Percentiles rank a stretch among this genome's conserved stretches.
These are phyloP conservation scores for Aspergillus pseudonomiae DNA, from an alignment of 2,329 filamentous ascomycete genomes.

Conservation along the genomic window DNA sequence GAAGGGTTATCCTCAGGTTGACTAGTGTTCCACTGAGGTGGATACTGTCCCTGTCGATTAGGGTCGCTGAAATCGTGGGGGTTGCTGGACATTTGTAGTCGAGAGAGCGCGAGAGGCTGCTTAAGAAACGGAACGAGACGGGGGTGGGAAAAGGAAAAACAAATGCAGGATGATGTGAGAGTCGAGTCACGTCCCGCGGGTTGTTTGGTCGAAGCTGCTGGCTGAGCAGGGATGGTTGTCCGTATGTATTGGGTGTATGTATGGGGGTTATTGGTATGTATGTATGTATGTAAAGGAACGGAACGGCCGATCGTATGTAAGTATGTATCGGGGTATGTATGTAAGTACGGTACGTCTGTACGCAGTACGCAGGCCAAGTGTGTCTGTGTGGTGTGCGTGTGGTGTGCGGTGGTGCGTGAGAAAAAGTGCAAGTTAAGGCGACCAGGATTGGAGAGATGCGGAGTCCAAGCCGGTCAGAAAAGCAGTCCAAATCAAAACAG, in stretches of 20 bases:
- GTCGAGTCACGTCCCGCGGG: constrained; percentile 26
- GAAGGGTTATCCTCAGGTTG: constrained; percentile 44
- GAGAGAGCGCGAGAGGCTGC: constrained; percentile 25
- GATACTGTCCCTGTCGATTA: constrained; percentile 50
- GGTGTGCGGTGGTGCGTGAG: constrained; percentile 1
- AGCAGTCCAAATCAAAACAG: constrained; percentile 29
- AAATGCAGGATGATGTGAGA: constrained; percentile 35
- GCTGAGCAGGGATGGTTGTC: constrained; percentile 19
- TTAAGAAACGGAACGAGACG: constrained; percentile 26
- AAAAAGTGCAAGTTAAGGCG: constrained; percentile 20
- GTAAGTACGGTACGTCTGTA: constrained; percentile 15
- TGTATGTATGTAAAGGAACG: constrained; percentile 14
- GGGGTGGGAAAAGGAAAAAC: constrained; percentile 25
- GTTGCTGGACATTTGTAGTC: constrained; percentile 47
- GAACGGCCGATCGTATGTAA: constrained; percentile 12
- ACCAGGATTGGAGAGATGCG: constrained; percentile 29
- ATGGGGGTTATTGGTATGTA: constrained; percentile 14
- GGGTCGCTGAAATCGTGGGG: constrained; percentile 45
- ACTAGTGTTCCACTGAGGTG: constrained; percentile 45
- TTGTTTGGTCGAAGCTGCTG: constrained; percentile 19
- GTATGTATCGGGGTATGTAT: constrained; percentile 13
- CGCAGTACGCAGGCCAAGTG: constrained; percentile 4
- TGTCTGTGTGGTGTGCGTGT: constrained; percentile 7
- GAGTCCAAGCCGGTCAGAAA: constrained; percentile 26
- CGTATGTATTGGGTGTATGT: constrained; percentile 16